Evolutionary conservation across 305 asterid species (phyloP), one percentile per base, ranked within the genome.

Genomic region (Coffea humblotiana): DNA sequence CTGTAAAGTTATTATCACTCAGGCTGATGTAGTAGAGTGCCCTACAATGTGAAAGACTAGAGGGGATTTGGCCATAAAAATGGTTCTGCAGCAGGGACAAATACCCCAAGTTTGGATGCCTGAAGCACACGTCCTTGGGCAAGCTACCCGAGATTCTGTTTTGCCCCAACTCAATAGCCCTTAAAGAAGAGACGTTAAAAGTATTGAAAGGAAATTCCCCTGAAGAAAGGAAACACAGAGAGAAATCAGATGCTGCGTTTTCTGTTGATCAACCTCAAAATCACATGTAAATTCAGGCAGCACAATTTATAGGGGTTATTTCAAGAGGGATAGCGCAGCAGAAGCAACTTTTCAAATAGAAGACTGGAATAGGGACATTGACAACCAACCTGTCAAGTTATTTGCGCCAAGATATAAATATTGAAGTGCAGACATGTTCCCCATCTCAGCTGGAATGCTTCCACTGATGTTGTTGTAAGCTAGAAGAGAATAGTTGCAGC

Each of bases 1-100:
- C 49, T 74, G 77, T 74, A 25, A 35, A 74, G 10, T 69, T 37
- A 69, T 69, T 69, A 15, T 8, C 8, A 49, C 2, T 9, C 9
- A 65, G 12, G 35, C 8, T 2, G 35, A 65, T 9, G 40, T 0
- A 0, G 4, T 10, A 9, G 66, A 74, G 77, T 32, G 48, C 66
- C 9, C 77, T 74, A 43, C 78, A 75, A 7, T 23, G 27, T 16
- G 78, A 43, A 5, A 75, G 49, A 14, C n/a, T 43, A n/a, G 16
- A 16, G 40, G 78, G 71, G 56, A 75, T 75, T 23, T 40, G 32
- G 27, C 78, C 78, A 40, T 21, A 40, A 2, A 75, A 9, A 19
- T 23, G n/a, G 56, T 75, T 75, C 1, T 21, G 8, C 11, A 1
- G 11, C 19, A 48, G 52, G 13, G 3, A 27, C n/a, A 58, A 18